Base-by-base conservation (phyloP, 2,329 filamentous ascomycete genomes). In the Neonectria faginata region DNA sequence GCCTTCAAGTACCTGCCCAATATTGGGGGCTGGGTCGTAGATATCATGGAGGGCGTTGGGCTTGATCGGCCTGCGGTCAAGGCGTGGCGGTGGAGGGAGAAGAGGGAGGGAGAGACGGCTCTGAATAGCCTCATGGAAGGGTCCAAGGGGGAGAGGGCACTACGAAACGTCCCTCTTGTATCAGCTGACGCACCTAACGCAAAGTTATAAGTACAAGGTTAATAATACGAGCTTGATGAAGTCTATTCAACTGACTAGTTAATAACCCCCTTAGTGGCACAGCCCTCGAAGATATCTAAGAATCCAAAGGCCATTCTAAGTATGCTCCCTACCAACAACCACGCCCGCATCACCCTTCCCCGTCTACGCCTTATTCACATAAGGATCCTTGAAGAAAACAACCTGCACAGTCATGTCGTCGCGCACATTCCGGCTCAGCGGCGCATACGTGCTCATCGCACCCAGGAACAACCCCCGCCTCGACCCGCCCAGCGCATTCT, bases 351-450 rank as follows among this genome's bases (percentile, higher is more conserved):
- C 39, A n/a, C 39, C 10, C n/a, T n/a, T 18, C n/a, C 2, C 0
- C 92, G 94, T 51, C 48, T 29, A 51, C 29, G 57, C 94, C 83
- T 76, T 95, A 91, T 72, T 95, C 92, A 87, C 47, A 77, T 76
- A 59, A 3, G 72, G 72, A 20, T 74, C 72, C 44, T 67, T 74
- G 55, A 79, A 79, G 66, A 96, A 95, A 64, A 95, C 91, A 33
- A 97, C 92, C 79, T 96, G 91, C 16, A 96, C 91, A 0, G 93
- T 96, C 59, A 95, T 84, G 75, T 96, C 93, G 72, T 96, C 93
- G 69, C 91, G 88, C 50, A 79, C 75, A 52, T 76, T 74, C 66
- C 92, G 83, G 42, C 90, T 91, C 70, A 90, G 88, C 0, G 93
- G 92, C 66, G 88, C 88, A 9, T 88, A 87, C 29, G 93, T 83